A percentile compares a stretch with the other conserved stretches of the same genome.
phyloP scores from a whole-genome alignment of 2,329 filamentous ascomycete species.

The Trichophyton schoenleinii region DNA sequence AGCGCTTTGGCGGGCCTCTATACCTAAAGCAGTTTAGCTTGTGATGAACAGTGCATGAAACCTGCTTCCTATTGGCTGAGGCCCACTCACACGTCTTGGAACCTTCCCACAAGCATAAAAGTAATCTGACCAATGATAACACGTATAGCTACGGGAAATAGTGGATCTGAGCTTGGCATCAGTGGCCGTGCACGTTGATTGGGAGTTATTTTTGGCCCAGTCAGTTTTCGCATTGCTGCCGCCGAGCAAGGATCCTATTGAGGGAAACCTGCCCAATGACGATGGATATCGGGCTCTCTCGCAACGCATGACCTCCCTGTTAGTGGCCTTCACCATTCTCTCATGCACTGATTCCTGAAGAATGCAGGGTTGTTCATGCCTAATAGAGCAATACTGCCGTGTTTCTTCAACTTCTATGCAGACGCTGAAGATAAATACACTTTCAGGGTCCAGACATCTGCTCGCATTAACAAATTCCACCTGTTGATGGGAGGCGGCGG shows the following conservation, averaged over 20 bases:
- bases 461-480: background rate
- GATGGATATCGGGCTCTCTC: background rate
- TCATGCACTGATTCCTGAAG: background rate
- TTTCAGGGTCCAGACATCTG: background rate
- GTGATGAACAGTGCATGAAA: background rate
- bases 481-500: background rate
- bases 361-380: slow-evolving; percentile 1
- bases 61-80: background rate
- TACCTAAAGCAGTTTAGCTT: background rate
- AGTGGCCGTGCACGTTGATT: background rate
- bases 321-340: background rate
- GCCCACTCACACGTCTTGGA: background rate
- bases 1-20: background rate
- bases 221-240: background rate
- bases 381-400: background rate
- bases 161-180: background rate
- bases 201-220: slow-evolving; percentile 1
- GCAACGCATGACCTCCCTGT: background rate
- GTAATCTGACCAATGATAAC: background rate
- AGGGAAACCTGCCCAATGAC: background rate
- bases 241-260: background rate
- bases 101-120: slow-evolving; percentile 1
- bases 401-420: background rate
- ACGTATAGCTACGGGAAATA: background rate
- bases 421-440: background rate